Conservation (phyloP, 2,329 filamentous ascomycete genomes). For the Aspergillus ustus region DNA sequence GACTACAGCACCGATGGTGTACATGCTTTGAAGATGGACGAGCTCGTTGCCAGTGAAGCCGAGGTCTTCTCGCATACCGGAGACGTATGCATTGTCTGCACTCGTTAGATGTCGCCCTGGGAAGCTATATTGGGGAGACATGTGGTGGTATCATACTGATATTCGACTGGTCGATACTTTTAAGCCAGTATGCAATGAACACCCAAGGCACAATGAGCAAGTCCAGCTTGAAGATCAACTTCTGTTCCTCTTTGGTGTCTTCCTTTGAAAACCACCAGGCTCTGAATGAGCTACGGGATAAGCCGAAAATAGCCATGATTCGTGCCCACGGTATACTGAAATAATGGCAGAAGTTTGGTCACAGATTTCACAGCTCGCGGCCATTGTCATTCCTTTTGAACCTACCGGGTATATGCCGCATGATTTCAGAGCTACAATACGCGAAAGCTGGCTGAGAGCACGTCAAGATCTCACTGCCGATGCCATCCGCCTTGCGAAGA, state of each 20-base stretch:
- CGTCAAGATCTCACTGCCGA: too few relatives aligned
- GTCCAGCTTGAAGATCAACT: slow-evolving; percentile 61
- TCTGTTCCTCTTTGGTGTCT: slow-evolving; percentile 56
- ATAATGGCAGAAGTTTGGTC: too few relatives aligned
- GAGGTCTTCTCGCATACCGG: slow-evolving; percentile 58
- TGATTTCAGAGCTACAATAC: too few relatives aligned
- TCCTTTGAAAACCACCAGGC: slow-evolving; percentile 53
- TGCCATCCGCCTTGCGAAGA: too few relatives aligned
- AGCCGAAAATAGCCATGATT: too few relatives aligned
- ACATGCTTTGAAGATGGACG: slow-evolving; percentile 61
- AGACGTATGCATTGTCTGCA: slow-evolving; percentile 61
- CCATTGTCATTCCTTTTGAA: too few relatives aligned
- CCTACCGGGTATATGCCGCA: too few relatives aligned
- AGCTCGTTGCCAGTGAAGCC: slow-evolving; percentile 58
- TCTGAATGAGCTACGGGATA: too few relatives aligned
- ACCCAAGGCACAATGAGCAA: slow-evolving; percentile 61
- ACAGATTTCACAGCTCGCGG: too few relatives aligned
- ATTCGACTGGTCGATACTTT: slow-evolving; percentile 61
- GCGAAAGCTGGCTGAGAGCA: too few relatives aligned
- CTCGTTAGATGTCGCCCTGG: not conserved
- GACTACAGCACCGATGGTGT: slow-evolving; percentile 55
- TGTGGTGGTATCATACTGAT: slow-evolving; percentile 48
- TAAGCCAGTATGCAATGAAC: slow-evolving; percentile 61
- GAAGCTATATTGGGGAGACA: not conserved
- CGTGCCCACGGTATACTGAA: too few relatives aligned